Evolutionary conservation across 352 stramenopile species (phyloP).

Genomic region (Halophytophthora polymorphica): DNA sequence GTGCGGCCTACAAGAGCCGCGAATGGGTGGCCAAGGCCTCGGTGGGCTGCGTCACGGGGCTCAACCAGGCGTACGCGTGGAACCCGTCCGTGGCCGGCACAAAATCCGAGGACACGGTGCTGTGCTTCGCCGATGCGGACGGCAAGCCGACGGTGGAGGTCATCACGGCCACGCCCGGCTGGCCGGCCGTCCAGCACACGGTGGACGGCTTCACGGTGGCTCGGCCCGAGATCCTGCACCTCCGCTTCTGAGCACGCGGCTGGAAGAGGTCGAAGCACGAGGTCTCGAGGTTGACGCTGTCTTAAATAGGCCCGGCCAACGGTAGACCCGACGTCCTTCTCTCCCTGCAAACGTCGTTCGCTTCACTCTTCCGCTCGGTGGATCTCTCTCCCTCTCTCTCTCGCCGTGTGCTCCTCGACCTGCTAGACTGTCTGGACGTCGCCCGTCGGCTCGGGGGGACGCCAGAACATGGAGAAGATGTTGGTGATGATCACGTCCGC

Average conservation of each 20-base stretch:
- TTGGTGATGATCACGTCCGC: slow-evolving; percentile 84
- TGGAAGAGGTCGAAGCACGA: neutral
- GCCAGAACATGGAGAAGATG: slow-evolving; percentile 84
- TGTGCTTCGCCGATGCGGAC: slow-evolving; percentile 28
- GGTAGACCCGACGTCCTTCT: too few relatives aligned
- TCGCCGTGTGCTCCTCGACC: neutral
- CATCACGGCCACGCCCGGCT: slow-evolving; percentile 47
- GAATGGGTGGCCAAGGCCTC: slow-evolving; percentile 67
- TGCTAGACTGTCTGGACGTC: slow-evolving; percentile 44
- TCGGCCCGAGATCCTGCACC: slow-evolving; percentile 57
- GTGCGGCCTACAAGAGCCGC: slow-evolving; percentile 62
- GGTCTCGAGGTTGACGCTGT: neutral
- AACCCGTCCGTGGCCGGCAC: slow-evolving; percentile 71
- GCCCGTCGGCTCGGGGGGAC: slow-evolving; percentile 31
- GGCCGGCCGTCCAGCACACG: slow-evolving; percentile 51
- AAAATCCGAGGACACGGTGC: slow-evolving; percentile 71
- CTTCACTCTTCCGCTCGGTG: too few relatives aligned
- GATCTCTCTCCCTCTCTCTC: neutral
- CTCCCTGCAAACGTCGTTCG: too few relatives aligned
- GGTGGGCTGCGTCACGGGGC: slow-evolving; percentile 28
- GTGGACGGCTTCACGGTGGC: slow-evolving; percentile 44
- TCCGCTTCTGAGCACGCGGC: slow-evolving; percentile 34
- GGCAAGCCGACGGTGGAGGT: slow-evolving; percentile 41
- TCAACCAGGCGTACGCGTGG: slow-evolving; percentile 65
- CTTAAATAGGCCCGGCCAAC: too few relatives aligned